Evolutionary conservation across 352 stramenopile genomes (phyloP).

Genomic region (Paralagenidium karlingii): DNA sequence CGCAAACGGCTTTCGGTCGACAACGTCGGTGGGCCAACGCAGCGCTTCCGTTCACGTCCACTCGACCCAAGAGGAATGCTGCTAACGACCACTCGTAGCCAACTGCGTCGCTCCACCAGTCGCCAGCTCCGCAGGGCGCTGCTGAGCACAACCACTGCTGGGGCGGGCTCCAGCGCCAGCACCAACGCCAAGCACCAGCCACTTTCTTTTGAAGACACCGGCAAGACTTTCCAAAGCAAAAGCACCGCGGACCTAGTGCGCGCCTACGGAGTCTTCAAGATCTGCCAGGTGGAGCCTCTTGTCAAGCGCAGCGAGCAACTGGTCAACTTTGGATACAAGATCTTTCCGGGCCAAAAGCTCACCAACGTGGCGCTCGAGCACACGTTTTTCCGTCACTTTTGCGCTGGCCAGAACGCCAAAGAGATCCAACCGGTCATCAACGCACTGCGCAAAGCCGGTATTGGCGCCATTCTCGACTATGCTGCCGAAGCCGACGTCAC

Average conservation of each 20-base stretch:
- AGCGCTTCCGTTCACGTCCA: too few relatives aligned
- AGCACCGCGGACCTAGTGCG: conserved; percentile 76
- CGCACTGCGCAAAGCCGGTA: conserved; percentile 64
- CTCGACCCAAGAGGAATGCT: too few relatives aligned
- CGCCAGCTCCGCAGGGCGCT: too few relatives aligned
- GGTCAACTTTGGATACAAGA: conserved; percentile 62
- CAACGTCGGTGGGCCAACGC: too few relatives aligned
- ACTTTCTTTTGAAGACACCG: conserved; percentile 61
- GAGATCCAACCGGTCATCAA: conserved; percentile 73
- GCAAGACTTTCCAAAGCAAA: conserved; percentile 78
- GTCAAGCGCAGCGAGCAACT: conserved; percentile 83
- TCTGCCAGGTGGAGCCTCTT: conserved; percentile 76
- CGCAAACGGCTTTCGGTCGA: too few relatives aligned
- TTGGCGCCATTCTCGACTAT: conserved; percentile 96
- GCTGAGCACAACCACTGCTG: not conserved
- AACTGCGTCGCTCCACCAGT: too few relatives aligned
- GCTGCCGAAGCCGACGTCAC: conserved; percentile 89
- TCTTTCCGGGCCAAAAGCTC: conserved; percentile 67
- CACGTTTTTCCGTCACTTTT: conserved; percentile 98
- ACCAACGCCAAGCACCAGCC: not conserved
- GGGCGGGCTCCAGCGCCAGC: not conserved
- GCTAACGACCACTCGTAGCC: too few relatives aligned
- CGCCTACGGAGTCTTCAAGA: conserved; percentile 77
- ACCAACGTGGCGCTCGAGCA: conserved; percentile 83
- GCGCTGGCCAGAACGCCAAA: conserved; percentile 84